Percentiles rank a stretch among this genome's conserved stretches.
phyloP scores from a whole-genome alignment of 495 filamentous ascomycete genomes.

The Xylaria scruposa region DNA sequence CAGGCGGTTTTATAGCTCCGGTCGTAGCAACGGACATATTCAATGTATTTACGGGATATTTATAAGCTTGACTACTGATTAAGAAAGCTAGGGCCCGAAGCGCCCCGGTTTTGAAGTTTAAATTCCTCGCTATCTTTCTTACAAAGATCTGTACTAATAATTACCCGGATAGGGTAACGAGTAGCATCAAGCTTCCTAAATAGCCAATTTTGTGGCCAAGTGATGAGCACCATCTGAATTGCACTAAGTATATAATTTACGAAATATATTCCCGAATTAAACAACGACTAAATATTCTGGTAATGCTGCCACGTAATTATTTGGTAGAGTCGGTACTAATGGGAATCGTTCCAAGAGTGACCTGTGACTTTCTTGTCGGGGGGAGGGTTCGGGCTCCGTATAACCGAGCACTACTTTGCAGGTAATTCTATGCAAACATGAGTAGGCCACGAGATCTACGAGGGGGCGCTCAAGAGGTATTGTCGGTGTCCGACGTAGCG shows the following conservation, averaged over 20 bases:
- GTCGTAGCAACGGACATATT: neutral
- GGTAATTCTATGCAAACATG: neutral
- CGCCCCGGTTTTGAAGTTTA: neutral
- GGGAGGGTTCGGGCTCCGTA: neutral
- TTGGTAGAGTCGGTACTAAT: neutral
- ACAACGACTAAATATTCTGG: neutral
- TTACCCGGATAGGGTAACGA: no score
- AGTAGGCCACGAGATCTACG: neutral
- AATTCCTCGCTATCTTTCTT: neutral
- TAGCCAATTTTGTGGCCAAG: neutral
- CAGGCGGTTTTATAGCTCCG: neutral
- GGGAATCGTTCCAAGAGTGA: neutral
- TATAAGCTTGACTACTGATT: neutral
- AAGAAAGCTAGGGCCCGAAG: neutral
- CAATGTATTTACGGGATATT: neutral
- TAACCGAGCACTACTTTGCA: neutral
- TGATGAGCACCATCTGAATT: neutral
- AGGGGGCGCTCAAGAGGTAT: neutral
- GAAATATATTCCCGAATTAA: neutral
- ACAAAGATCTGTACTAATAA: no score
- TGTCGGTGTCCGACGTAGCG: neutral
- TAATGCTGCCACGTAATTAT: no score
- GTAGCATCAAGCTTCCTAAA: neutral
- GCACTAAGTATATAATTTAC: neutral
- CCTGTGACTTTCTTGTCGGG: neutral